phyloP scores from a whole-genome alignment of 2,329 filamentous ascomycete genomes.

The Ambrosiella xylebori region DNA sequence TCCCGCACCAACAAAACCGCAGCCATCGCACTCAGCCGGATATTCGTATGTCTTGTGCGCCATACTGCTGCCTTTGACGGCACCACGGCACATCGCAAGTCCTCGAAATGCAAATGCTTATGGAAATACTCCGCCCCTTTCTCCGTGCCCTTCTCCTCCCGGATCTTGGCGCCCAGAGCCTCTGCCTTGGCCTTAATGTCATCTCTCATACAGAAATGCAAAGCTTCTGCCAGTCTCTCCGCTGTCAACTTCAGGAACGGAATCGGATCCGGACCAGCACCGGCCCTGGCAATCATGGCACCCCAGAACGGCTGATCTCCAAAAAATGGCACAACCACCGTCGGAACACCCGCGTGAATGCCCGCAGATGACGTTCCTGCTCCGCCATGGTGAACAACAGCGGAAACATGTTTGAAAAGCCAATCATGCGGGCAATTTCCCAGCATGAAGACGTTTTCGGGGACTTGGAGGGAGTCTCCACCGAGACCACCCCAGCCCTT shows the following conservation, averaged over 20 bases:
- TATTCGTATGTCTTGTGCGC: conserved; percentile 46
- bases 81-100: conserved; percentile 51
- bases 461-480: conserved; percentile 50
- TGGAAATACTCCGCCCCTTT: conserved; percentile 53
- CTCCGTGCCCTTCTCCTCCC: conserved; percentile 46
- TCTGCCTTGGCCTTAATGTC: conserved; percentile 39
- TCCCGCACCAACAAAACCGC: conserved; percentile 50
- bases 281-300: conserved; percentile 53
- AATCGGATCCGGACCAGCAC: conserved; percentile 54
- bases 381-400: conserved; percentile 75
- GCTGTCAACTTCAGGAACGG: conserved; percentile 50
- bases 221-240: conserved; percentile 47
- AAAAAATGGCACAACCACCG: conserved; percentile 73
- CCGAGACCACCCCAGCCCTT: conserved; percentile 82
- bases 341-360: conserved; percentile 64
- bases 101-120: conserved; percentile 46
- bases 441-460: conserved; percentile 64
- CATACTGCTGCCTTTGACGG: conserved; percentile 56
- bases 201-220: conserved; percentile 41
- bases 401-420: conserved; percentile 66
- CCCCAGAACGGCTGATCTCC: conserved; percentile 77
- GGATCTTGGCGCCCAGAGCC: conserved; percentile 46
- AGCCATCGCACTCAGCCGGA: conserved; percentile 54
- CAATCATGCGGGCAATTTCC: conserved; percentile 80
- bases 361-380: conserved; percentile 78